Conservation (phyloP, 192 early-diverging fungal genomes). For the Coemansia sp. region DNA sequence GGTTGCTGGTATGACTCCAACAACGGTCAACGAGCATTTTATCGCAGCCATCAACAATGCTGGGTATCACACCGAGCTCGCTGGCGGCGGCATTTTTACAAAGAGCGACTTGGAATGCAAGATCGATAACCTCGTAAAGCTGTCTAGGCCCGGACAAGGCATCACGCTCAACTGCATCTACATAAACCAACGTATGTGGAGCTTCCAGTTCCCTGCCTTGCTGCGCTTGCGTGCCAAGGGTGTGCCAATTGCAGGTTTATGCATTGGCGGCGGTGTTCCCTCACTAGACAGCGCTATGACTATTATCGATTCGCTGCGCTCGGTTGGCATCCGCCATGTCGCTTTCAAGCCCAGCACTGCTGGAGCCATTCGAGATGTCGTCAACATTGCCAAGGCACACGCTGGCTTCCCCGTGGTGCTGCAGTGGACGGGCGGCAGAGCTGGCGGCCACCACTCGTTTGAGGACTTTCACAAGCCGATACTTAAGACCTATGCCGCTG, state of each 20-base stretch:
- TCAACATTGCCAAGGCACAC: constrained; percentile 80
- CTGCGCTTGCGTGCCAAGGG: constrained; percentile 81
- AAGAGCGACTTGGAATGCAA: constrained; percentile 67
- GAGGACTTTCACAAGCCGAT: constrained; percentile 95
- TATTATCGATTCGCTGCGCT: constrained; percentile 73
- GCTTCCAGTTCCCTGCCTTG: constrained; percentile 75
- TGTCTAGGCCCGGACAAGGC: constrained; percentile 76
- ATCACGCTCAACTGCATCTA: constrained; percentile 93
- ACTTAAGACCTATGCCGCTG: constrained; percentile 63
- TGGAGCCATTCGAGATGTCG: constrained; percentile 75
- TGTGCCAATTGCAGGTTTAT: constrained; percentile 87
- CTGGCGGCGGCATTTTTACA: constrained; percentile 88
- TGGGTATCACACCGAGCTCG: constrained; percentile 89
- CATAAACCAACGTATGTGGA: constrained; percentile 71
- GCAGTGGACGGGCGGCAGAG: constrained; percentile 97
- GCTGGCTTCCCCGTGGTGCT: constrained; percentile 84
- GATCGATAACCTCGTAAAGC: constrained; percentile 72
- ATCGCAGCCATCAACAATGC: constrained; percentile 85
- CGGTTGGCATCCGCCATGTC: constrained; percentile 72
- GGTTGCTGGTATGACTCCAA: constrained; percentile 95
- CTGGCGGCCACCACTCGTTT: constrained; percentile 94
- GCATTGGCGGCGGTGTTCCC: constrained; percentile 92
- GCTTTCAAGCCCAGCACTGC: constrained; percentile 87
- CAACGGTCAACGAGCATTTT: constrained; percentile 76
- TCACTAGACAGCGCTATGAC: constrained; percentile 82